phyloP scores from a whole-genome alignment of 2,329 filamentous ascomycete species.

The Monosporascus sp. region DNA sequence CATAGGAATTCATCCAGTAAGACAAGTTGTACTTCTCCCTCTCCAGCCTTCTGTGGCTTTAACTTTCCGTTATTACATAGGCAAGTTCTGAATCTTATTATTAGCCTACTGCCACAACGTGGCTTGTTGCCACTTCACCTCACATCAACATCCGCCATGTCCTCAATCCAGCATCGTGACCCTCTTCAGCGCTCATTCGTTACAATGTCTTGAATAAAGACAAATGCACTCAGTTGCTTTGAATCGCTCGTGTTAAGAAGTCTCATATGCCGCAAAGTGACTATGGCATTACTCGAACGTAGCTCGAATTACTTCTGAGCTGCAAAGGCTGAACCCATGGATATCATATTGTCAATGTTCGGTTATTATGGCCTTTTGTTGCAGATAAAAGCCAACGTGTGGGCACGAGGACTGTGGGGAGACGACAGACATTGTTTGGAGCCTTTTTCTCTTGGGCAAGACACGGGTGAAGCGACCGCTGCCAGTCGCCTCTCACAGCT shows the following conservation, averaged over 20 bases:
- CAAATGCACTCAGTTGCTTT: neutral
- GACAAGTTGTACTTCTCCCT: no score
- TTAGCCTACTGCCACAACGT: neutral
- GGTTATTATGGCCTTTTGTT: neutral
- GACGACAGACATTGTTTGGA: slow-evolving; percentile 6
- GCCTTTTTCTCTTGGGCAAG: slow-evolving; percentile 11
- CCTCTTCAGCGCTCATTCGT: neutral
- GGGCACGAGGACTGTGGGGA: slow-evolving; percentile 12
- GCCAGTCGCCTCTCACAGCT: slow-evolving; percentile 8
- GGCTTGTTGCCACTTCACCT: neutral
- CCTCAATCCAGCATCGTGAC: neutral
- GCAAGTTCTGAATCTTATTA: neutral
- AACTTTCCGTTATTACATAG: no score
- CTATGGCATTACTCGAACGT: neutral
- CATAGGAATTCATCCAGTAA: no score
- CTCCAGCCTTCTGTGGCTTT: no score
- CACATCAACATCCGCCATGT: neutral
- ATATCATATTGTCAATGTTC: neutral
- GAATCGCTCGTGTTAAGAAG: no score
- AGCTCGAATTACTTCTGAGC: neutral
- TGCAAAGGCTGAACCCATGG: neutral
- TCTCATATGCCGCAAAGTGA: neutral
- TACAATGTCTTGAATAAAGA: neutral
- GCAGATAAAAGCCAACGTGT: slow-evolving; percentile 2
- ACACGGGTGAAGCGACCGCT: slow-evolving; percentile 16